phyloP scores from a whole-genome alignment of 768 basidiomycete species.

The Phlebiopsis gigantea region DNA sequence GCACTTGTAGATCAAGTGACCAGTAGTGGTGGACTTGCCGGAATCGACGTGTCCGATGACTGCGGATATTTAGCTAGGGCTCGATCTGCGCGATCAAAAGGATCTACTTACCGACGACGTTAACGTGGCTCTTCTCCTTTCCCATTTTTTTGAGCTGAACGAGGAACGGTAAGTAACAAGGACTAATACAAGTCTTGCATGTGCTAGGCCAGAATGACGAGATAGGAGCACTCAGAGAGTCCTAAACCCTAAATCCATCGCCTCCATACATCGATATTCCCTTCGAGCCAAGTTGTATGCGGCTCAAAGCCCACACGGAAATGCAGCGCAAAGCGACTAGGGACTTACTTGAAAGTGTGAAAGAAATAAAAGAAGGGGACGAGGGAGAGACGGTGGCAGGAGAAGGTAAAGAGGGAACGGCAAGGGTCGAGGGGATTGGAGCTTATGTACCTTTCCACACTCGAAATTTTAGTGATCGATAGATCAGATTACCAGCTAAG shows the following conservation, averaged over 20 bases:
- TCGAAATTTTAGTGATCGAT: conserved; percentile 28
- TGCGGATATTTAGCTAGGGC: conserved; percentile 31
- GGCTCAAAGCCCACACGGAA: neutral
- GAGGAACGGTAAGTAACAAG: conserved; percentile 1
- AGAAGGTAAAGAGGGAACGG: conserved; percentile 32
- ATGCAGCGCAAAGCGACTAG: neutral
- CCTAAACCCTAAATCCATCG: neutral
- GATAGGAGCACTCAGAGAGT: no score
- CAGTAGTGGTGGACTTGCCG: conserved; percentile 99
- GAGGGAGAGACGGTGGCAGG: conserved; percentile 28
- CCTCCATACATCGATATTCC: neutral
- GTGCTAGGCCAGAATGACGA: neutral
- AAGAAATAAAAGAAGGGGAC: conserved; percentile 13
- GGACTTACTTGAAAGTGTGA: conserved; percentile 14
- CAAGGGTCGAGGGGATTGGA: conserved; percentile 23
- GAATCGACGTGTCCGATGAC: conserved; percentile 99
- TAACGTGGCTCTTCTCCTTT: conserved; percentile 95
- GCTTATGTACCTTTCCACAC: conserved; percentile 28
- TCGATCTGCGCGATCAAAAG: conserved; percentile 20
- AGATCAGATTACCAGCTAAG: conserved; percentile 20
- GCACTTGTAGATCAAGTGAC: conserved; percentile 99
- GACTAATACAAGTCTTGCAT: neutral
- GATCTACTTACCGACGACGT: conserved; percentile 81
- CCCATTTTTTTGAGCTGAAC: conserved; percentile 73
- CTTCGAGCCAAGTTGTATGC: neutral